These are phyloP conservation scores for Hapsidospora chrysogenum DNA, from an alignment of 495 filamentous ascomycete genomes.

Conservation along the genomic window DNA sequence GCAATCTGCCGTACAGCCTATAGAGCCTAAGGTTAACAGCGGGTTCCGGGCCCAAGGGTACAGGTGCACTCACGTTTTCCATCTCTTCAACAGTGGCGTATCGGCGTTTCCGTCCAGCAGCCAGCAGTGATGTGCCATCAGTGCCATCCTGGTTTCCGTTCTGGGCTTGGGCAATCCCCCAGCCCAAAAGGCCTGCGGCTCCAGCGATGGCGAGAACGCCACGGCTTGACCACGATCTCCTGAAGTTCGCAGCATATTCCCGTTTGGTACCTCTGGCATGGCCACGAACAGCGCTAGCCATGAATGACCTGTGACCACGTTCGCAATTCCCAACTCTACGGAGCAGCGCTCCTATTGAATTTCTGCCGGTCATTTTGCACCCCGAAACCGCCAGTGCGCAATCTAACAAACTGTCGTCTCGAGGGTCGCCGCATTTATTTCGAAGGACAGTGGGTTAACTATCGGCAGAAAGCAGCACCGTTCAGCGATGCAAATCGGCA, in stretches of 20 bases:
- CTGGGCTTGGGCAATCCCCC: constrained; percentile 10
- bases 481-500: too few relatives aligned
- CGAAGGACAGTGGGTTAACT: too few relatives aligned
- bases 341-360: neutral
- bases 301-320: neutral
- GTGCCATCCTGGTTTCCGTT: constrained; percentile 7
- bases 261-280: neutral
- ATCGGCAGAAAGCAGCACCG: too few relatives aligned
- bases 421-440: too few relatives aligned
- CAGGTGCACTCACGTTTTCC: constrained; percentile 24
- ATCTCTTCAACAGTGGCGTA: constrained; percentile 34
- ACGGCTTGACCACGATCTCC: constrained; percentile 1
- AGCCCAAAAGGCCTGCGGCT: constrained; percentile 13
- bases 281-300: neutral
- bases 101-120: constrained; percentile 23
- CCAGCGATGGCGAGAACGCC: constrained; percentile 15
- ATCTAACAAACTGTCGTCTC: too few relatives aligned
- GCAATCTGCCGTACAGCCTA: constrained; percentile 49
- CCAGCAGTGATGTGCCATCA: constrained; percentile 3
- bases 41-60: neutral
- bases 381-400: too few relatives aligned
- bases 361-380: too few relatives aligned
- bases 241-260: too few relatives aligned
- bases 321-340: neutral
- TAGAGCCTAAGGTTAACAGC: constrained; percentile 7